Base-by-base conservation (phyloP, 2,329 filamentous ascomycete species). In the Fusarium palustre region DNA sequence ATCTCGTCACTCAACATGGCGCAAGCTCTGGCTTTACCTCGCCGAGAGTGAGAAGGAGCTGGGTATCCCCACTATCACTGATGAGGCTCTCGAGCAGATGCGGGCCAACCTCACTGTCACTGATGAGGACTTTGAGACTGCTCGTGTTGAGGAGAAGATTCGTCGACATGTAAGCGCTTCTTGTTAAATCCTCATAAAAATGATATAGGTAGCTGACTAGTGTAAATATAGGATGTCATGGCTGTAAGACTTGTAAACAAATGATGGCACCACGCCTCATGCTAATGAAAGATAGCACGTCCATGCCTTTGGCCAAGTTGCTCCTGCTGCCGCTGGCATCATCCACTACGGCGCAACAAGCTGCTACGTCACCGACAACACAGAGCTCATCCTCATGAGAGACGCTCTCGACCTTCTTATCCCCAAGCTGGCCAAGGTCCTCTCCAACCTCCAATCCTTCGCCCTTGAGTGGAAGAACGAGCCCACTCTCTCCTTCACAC, bases 61-160 rank as follows among this genome's bases (percentile, higher is more conserved):
- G 7, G 55, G 69, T 20, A 71, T 69, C 18, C 47, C 48, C 25
- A 61, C 52, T 39, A 69, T 69, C 50, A 67, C 66, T 3, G 49
- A 56, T 24, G 66, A 69, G 49, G 67, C 67, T 6, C 53, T 69
- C 12, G 66, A 70, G n/a, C 62, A 69, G 62, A 69, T 69, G 67
- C 58, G 50, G 38, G 33, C 49, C 13, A 42, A 69, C 22, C 53
- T 69, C 1, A 46, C 7, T n/a, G 38, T 70, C 3, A 59, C 62
- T 1, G 67, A 70, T 15, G 58, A 69, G 16, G 62, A 62, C n/a
- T 69, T 70, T 28, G 62, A 70, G 42, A 53, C 61, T 59, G 66
- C 67, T 8, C 62, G 66, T 12, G 61, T 64, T 18, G 62, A 70
- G 36, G 67, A 69, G 25, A 67, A 70, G 62, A 57, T 52, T 3